Conservation (phyloP, 2,329 filamentous ascomycete species). For the Tricladium varicosporioides region DNA sequence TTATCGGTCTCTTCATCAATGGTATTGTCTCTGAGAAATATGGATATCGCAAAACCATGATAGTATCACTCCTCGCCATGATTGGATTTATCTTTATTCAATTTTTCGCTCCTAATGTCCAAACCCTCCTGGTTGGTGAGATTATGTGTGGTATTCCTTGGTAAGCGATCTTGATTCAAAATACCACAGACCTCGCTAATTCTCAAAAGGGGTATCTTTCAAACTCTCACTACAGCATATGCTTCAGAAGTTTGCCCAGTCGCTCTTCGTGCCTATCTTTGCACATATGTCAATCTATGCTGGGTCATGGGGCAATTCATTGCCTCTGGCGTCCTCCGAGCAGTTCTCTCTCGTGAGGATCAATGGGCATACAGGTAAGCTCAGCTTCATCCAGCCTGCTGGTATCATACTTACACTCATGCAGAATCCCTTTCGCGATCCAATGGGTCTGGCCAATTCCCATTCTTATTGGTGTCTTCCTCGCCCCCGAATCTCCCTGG, state of each 20-base stretch:
- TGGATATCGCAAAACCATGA: conserved; percentile 42
- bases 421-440: conserved; percentile 44
- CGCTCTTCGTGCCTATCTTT: conserved; percentile 31
- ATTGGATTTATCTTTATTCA: conserved; percentile 46
- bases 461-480: conserved; percentile 41
- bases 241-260: conserved; percentile 37
- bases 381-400: not conserved
- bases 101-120: conserved; percentile 46
- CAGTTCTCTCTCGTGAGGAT: conserved; percentile 39
- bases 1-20: conserved; percentile 46
- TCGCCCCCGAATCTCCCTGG: conserved; percentile 50
- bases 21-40: conserved; percentile 47
- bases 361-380: conserved; percentile 45
- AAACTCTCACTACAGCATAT: conserved; percentile 35
- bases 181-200: conserved; percentile 14
- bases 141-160: conserved; percentile 49
- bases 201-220: conserved; percentile 38
- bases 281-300: conserved; percentile 52
- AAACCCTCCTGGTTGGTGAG: conserved; percentile 44
- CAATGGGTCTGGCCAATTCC: conserved; percentile 50
- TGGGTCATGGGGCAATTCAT: conserved; percentile 51
- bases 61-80: conserved; percentile 42
- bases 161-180: conserved; percentile 37
- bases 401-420: not conserved
- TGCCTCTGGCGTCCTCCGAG: conserved; percentile 45